Evolutionary conservation across 1,139 yeast genomes (phyloP).

Genomic region (Sugiyamaella castrensis): DNA sequence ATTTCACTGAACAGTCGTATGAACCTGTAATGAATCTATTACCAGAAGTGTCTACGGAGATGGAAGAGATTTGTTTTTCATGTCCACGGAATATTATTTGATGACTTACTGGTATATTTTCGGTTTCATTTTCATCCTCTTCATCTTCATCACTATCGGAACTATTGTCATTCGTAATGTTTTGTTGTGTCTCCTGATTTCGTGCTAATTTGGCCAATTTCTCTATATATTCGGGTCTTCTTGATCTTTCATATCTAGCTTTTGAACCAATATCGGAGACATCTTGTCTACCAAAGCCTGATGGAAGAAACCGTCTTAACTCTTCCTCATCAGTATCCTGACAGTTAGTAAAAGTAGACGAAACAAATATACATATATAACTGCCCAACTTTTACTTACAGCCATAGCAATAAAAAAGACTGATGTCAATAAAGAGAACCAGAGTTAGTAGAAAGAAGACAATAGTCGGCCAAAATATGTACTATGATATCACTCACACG

Average conservation of each 20-base stretch:
- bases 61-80: constrained; percentile 30
- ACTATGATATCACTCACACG: too few species aligned
- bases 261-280: constrained; percentile 7
- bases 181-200: constrained; percentile 1
- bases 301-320: constrained; percentile 13
- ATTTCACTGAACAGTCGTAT: constrained; percentile 32
- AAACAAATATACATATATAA: background rate
- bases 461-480: too few species aligned
- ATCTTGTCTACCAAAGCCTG: constrained; percentile 22
- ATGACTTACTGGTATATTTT: constrained; percentile 36
- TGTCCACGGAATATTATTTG: constrained; percentile 34
- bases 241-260: constrained; percentile 19
- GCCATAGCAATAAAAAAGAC: background rate
- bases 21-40: constrained; percentile 35
- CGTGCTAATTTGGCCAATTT: constrained; percentile 1
- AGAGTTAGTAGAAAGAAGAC: too few species aligned
- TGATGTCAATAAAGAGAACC: too few species aligned
- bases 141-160: constrained; percentile 16
- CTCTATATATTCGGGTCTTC: constrained; percentile 21
- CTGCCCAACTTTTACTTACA: constrained; percentile 7
- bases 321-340: constrained; percentile 7
- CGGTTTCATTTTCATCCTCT: constrained; percentile 30
- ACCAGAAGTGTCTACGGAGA: constrained; percentile 36
- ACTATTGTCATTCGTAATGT: background rate
- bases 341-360: background rate